These are phyloP conservation scores for Terfezia claveryi DNA, from an alignment of 495 filamentous ascomycete species.

Conservation along the genomic window DNA sequence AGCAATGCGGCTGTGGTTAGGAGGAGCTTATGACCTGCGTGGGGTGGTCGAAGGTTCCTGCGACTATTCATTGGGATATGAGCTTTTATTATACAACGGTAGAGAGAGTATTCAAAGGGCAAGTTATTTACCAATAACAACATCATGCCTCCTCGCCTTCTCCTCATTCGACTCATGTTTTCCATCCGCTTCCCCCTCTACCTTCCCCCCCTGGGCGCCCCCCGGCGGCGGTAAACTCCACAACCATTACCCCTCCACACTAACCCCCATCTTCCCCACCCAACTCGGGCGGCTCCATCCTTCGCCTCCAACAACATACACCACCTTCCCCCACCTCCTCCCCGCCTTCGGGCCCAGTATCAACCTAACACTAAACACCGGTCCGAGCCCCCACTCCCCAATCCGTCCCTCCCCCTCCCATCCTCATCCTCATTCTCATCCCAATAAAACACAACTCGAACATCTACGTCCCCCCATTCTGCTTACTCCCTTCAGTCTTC, in stretches of 20 bases:
- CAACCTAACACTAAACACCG: background rate
- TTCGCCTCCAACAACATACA: too few species aligned
- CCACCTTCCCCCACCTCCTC: too few species aligned
- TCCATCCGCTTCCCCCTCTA: background rate
- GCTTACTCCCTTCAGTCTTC: background rate
- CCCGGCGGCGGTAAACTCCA: background rate
- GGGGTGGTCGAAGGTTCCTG: background rate
- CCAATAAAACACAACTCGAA: background rate
- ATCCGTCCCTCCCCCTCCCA: background rate
- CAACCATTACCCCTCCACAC: background rate
- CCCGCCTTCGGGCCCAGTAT: too few species aligned
- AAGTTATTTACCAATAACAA: too few species aligned
- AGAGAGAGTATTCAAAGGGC: too few species aligned
- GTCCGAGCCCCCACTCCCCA: background rate
- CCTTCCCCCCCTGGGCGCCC: background rate
- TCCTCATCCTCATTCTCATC: background rate
- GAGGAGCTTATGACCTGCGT: constrained; percentile 9
- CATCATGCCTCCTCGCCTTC: too few species aligned
- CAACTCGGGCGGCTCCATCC: too few species aligned
- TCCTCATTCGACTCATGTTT: too few species aligned
- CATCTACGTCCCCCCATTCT: background rate
- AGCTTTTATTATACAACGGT: too few species aligned
- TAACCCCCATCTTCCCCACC: background rate
- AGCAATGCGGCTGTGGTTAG: constrained; percentile 64
- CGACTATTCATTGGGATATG: background rate